These are phyloP conservation scores for Aquilaria yunnanensis DNA, from an alignment of 345 rosid species.

Conservation along the genomic window DNA sequence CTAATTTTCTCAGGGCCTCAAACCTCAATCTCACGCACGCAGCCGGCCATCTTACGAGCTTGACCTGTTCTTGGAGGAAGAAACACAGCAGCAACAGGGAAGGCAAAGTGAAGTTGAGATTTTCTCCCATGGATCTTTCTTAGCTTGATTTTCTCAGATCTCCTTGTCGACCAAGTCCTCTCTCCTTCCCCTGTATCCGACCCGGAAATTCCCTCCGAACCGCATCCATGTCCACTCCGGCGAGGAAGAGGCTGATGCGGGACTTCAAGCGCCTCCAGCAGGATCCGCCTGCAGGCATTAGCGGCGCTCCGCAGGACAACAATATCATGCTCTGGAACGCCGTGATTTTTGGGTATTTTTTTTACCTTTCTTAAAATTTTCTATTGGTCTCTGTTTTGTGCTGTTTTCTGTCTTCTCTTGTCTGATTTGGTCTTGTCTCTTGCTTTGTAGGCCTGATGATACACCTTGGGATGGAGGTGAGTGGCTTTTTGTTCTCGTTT, in stretches of 20 bases:
- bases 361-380: not conserved
- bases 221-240: slow-evolving; percentile 49
- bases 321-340: slow-evolving; percentile 67
- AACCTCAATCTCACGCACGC: too few species aligned
- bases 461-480: slow-evolving; percentile 65
- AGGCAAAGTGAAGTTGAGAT: not conserved
- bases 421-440: not conserved
- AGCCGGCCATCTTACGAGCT: not conserved
- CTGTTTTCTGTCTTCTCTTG: not conserved
- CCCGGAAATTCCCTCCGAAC: not conserved
- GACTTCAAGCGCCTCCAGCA: slow-evolving; percentile 68
- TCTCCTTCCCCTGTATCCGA: not conserved
- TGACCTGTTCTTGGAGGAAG: not conserved
- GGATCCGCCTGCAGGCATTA: slow-evolving; percentile 64
- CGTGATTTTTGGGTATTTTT: slow-evolving; percentile 50
- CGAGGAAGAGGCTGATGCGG: slow-evolving; percentile 73
- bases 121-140: not conserved
- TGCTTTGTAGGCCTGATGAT: slow-evolving; percentile 49
- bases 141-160: slow-evolving; percentile 6
- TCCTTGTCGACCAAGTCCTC: not conserved
- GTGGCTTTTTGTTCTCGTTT: not conserved
- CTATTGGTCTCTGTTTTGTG: not conserved
- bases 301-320: slow-evolving; percentile 67
- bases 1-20: not conserved
- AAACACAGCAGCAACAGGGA: not conserved